Conservation (phyloP, 2,329 filamentous ascomycete species). For the Pestalotiopsis sp. region DNA sequence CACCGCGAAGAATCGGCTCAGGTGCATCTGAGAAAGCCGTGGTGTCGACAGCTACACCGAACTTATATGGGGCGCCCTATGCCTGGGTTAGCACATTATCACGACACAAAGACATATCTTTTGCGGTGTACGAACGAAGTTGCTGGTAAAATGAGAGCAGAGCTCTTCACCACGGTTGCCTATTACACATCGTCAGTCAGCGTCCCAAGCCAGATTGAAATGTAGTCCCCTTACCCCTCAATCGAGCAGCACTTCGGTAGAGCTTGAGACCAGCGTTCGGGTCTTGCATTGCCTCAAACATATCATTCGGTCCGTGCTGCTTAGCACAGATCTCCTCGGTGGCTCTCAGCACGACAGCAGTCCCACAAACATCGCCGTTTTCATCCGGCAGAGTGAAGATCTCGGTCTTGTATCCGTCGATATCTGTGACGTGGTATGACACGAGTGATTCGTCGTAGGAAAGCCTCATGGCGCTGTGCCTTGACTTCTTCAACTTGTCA, state of each 20-base stretch:
- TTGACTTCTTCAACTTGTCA: background rate
- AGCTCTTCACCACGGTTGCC: slow-evolving; percentile 41
- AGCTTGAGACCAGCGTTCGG: slow-evolving; percentile 43
- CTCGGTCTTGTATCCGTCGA: slow-evolving; percentile 28
- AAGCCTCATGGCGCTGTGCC: background rate
- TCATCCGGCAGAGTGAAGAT: slow-evolving; percentile 50
- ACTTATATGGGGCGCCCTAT: slow-evolving; percentile 68
- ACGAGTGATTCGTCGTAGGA: background rate
- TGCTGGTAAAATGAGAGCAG: slow-evolving; percentile 55
- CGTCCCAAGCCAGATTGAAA: too few species aligned
- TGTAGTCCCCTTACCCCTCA: slow-evolving; percentile 27
- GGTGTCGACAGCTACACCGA: slow-evolving; percentile 57
- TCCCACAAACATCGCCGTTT: slow-evolving; percentile 45
- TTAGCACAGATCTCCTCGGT: slow-evolving; percentile 53
- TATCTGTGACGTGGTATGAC: slow-evolving; percentile 11
- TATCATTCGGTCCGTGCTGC: slow-evolving; percentile 59
- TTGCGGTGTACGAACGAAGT: slow-evolving; percentile 44
- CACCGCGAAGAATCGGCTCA: slow-evolving; percentile 47
- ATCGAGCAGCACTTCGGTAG: slow-evolving; percentile 41
- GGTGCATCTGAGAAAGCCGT: slow-evolving; percentile 53
- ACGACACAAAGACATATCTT: slow-evolving; percentile 24
- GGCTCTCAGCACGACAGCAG: slow-evolving; percentile 58
- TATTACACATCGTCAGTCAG: slow-evolving; percentile 27
- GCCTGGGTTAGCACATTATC: slow-evolving; percentile 3
- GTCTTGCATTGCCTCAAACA: slow-evolving; percentile 55